Percentiles rank a stretch among this genome's conserved stretches.
phyloP scores from a whole-genome alignment of 2,329 filamentous ascomycete species.

The Pyrenophora graminea region DNA sequence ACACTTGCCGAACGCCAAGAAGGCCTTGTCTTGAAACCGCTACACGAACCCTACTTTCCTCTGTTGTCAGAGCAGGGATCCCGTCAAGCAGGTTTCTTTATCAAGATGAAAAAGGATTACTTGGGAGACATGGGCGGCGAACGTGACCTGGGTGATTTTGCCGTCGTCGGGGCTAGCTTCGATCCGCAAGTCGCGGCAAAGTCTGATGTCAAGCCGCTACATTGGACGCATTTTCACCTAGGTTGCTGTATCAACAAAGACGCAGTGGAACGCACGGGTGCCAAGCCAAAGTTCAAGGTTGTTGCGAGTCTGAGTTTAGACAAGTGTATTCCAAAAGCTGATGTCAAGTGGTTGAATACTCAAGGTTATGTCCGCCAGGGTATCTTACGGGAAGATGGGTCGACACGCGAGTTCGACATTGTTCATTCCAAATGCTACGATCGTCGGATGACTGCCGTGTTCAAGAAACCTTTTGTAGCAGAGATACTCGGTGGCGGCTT shows the following conservation, averaged over 20 bases:
- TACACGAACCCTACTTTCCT: slow-evolving; percentile 74
- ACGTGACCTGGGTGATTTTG: slow-evolving; percentile 69
- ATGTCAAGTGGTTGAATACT: slow-evolving; percentile 51
- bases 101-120: slow-evolving; percentile 93
- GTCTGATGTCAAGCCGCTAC: slow-evolving; percentile 59
- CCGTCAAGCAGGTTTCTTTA: slow-evolving; percentile 55
- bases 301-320: slow-evolving; percentile 59
- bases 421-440: slow-evolving; percentile 21
- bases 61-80: slow-evolving; percentile 29
- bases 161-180: slow-evolving; percentile 75
- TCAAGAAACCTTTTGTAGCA: slow-evolving; percentile 73
- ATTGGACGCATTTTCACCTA: slow-evolving; percentile 81
- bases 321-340: slow-evolving; percentile 52
- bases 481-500: slow-evolving; percentile 82
- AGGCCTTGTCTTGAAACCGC: slow-evolving; percentile 78
- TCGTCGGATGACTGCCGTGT: slow-evolving; percentile 56
- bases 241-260: slow-evolving; percentile 74
- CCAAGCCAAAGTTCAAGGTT: slow-evolving; percentile 66
- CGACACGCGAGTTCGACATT: slow-evolving; percentile 30
- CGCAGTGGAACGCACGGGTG: slow-evolving; percentile 57
- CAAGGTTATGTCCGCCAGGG: slow-evolving; percentile 47
- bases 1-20: slow-evolving; percentile 71
- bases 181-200: slow-evolving; percentile 65
- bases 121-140: slow-evolving; percentile 77
- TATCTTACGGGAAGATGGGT: slow-evolving; percentile 24